Conservation (phyloP, 441 rosid genomes). For the Metrosideros polymorpha region DNA sequence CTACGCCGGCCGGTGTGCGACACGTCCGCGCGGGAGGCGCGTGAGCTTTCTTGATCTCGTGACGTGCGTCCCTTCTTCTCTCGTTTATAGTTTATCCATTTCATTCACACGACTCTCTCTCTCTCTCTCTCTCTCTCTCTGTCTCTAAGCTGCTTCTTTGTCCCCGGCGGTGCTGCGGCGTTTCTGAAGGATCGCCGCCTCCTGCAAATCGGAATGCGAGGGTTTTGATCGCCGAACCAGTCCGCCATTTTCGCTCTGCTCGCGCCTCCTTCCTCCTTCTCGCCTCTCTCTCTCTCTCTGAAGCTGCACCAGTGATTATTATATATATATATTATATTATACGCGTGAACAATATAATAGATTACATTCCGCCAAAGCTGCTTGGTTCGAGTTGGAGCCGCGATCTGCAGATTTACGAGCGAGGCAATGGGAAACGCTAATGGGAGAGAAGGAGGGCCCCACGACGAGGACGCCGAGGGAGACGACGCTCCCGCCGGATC, state of each 20-base stretch:
- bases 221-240: background rate
- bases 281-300: background rate
- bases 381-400: background rate
- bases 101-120: background rate
- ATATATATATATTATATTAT: background rate
- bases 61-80: background rate
- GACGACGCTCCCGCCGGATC: slow-evolving; percentile 23
- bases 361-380: background rate
- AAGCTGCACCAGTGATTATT: background rate
- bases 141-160: background rate
- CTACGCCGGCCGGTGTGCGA: background rate
- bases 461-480: background rate
- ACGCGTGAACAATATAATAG: background rate
- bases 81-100: background rate
- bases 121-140: background rate
- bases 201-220: background rate
- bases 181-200: background rate
- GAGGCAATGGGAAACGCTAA: slow-evolving; percentile 60
- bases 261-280: background rate
- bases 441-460: slow-evolving; percentile 36
- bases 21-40: background rate
- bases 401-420: slow-evolving; percentile 1
- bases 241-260: background rate
- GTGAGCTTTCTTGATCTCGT: background rate
- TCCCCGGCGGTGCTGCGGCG: background rate